Evolutionary conservation across 805 yeast genomes (phyloP).

Genomic region (Jamesozyma spencerorum): DNA sequence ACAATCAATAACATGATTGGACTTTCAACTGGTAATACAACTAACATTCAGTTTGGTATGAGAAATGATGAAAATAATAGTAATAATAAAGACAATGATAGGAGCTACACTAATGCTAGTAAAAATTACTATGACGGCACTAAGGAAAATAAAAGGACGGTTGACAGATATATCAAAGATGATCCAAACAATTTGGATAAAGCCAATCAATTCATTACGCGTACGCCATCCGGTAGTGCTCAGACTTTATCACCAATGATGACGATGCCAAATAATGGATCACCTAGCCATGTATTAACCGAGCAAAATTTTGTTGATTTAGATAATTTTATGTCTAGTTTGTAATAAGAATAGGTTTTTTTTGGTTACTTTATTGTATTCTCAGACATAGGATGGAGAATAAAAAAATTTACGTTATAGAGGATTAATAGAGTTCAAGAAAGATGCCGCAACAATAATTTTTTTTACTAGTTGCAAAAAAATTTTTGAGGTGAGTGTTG

Average conservation of each 20-base stretch:
- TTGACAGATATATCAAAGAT: no score
- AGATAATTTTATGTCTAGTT: conserved; percentile 25
- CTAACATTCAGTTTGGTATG: not conserved
- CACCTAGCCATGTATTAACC: conserved; percentile 17
- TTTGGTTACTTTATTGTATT: not conserved
- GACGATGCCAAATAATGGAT: conserved; percentile 14
- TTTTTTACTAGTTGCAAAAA: no score
- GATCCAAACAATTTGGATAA: no score
- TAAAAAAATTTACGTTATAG: no score
- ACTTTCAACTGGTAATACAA: not conserved
- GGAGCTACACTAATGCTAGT: not conserved
- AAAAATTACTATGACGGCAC: no score
- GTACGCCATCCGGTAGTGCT: not conserved
- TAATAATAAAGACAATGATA: not conserved
- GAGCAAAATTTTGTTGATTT: conserved; percentile 24
- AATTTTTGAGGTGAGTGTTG: no score
- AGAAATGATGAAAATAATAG: not conserved
- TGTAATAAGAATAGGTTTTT: conserved; percentile 7
- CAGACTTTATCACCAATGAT: conserved; percentile 6
- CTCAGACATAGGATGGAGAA: no score
- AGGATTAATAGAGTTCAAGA: no score
- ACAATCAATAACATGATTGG: not conserved
- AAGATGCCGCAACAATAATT: no score
- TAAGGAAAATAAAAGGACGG: not conserved
- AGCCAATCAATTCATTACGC: not conserved